Percentiles rank a stretch among this genome's conserved stretches.
phyloP scores from a whole-genome alignment of 164 flowering plant genomes.

The Houttuynia cordata region DNA sequence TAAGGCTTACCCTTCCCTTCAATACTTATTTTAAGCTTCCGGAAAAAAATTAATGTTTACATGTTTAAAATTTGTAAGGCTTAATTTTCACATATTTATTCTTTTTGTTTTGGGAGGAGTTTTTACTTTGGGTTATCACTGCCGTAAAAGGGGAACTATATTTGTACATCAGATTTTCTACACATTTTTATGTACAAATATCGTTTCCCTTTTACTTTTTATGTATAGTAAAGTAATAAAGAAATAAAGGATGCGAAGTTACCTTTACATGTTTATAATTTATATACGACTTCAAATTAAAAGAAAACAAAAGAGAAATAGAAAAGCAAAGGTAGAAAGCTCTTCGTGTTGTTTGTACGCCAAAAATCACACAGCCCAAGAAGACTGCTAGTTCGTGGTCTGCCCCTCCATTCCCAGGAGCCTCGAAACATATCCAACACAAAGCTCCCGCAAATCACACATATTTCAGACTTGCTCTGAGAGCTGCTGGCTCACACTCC shows the following conservation, averaged over 20 bases:
- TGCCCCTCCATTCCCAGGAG: slow-evolving; percentile 2
- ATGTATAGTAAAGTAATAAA: neutral
- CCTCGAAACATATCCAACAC: neutral
- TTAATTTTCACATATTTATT: too few relatives aligned
- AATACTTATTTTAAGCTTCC: too few relatives aligned
- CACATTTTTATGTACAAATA: too few relatives aligned
- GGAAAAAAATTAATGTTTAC: too few relatives aligned
- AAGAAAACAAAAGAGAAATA: neutral
- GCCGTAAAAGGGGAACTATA: too few relatives aligned
- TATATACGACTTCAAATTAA: neutral
- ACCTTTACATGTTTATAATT: neutral
- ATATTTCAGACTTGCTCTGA: neutral
- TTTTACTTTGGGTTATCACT: too few relatives aligned
- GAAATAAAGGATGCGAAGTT: neutral
- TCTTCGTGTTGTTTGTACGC: neutral
- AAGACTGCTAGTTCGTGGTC: neutral
- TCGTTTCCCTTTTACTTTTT: too few relatives aligned
- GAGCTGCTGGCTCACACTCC: neutral
- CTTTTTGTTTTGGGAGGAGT: too few relatives aligned
- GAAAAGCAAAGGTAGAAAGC: neutral
- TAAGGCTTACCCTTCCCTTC: too few relatives aligned
- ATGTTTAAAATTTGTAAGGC: too few relatives aligned
- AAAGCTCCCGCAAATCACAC: neutral
- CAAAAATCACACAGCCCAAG: slow-evolving; percentile 1
- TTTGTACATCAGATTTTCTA: too few relatives aligned